phyloP scores from a whole-genome alignment of 2,329 filamentous ascomycete species.

The Nigrospora oryzae region DNA sequence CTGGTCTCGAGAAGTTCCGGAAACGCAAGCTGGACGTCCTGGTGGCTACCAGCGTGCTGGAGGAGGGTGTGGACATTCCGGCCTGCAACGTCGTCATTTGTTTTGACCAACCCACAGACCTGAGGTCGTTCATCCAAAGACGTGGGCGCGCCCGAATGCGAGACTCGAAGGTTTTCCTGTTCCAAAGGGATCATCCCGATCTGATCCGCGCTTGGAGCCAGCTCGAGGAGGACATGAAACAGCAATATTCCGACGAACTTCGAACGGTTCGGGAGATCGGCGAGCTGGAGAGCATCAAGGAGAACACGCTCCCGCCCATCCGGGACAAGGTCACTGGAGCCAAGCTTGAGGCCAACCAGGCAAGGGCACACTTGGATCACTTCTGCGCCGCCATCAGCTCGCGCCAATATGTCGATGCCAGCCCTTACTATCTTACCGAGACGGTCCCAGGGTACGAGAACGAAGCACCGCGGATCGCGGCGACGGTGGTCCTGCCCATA shows the following conservation, averaged over 20 bases:
- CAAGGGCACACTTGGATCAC: slow-evolving; percentile 69
- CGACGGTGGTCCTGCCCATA: slow-evolving; percentile 62
- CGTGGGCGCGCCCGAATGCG: slow-evolving; percentile 43
- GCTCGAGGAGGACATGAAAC: slow-evolving; percentile 67
- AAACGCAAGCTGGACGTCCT: slow-evolving; percentile 46
- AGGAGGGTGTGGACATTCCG: slow-evolving; percentile 61
- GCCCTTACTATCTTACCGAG: slow-evolving; percentile 59
- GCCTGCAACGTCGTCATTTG: slow-evolving; percentile 55
- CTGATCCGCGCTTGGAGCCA: slow-evolving; percentile 45
- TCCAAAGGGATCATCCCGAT: slow-evolving; percentile 15
- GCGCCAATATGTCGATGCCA: slow-evolving; percentile 51
- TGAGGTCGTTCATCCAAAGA: slow-evolving; percentile 52
- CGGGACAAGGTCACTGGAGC: slow-evolving; percentile 43
- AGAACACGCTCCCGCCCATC: slow-evolving; percentile 23
- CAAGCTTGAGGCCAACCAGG: slow-evolving; percentile 62
- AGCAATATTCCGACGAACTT: slow-evolving; percentile 57
- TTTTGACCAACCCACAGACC: slow-evolving; percentile 38
- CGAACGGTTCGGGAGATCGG: slow-evolving; percentile 37
- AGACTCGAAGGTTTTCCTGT: slow-evolving; percentile 38
- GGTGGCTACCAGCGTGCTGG: slow-evolving; percentile 54
- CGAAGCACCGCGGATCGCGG: slow-evolving; percentile 30
- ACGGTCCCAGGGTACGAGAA: slow-evolving; percentile 7
- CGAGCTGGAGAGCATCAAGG: slow-evolving; percentile 35
- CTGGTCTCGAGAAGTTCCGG: slow-evolving; percentile 42
- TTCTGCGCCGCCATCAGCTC: slow-evolving; percentile 61